Conservation (phyloP, 2,329 filamentous ascomycete genomes). For the Fonsecaea multimorphosa region DNA sequence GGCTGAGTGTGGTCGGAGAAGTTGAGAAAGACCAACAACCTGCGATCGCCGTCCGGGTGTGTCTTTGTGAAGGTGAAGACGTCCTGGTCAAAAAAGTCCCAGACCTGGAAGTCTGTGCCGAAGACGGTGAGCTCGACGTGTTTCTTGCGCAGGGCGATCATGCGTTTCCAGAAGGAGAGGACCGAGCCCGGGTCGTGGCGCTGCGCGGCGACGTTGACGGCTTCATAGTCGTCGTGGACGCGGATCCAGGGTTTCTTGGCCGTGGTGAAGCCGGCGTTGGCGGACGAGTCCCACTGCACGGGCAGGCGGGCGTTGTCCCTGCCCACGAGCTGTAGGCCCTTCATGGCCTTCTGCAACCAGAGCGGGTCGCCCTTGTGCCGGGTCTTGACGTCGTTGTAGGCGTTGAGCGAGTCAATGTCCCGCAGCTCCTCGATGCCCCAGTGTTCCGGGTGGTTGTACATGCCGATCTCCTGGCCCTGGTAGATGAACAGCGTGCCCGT, state of each 20-base stretch:
- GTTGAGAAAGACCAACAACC: constrained; percentile 36
- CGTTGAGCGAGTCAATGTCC: constrained; percentile 46
- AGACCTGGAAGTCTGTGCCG: constrained; percentile 62
- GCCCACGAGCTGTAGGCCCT: constrained; percentile 54
- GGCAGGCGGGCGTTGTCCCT: constrained; percentile 74
- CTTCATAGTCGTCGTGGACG: constrained; percentile 66
- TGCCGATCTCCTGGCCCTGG: constrained; percentile 64
- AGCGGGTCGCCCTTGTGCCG: constrained; percentile 45
- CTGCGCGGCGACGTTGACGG: constrained; percentile 65
- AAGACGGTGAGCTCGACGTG: constrained; percentile 70
- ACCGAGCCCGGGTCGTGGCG: constrained; percentile 54
- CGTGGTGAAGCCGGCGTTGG: constrained; percentile 69
- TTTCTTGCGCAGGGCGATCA: constrained; percentile 66
- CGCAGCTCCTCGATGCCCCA: constrained; percentile 53
- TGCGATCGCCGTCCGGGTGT: constrained; percentile 35
- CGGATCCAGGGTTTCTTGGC: constrained; percentile 73
- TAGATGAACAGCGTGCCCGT: constrained; percentile 62
- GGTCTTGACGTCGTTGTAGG: constrained; percentile 49
- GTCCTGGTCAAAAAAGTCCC: constrained; percentile 59
- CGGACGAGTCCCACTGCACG: constrained; percentile 70
- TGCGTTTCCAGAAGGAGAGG: constrained; percentile 66
- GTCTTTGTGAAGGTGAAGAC: constrained; percentile 63
- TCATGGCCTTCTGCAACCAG: constrained; percentile 55
- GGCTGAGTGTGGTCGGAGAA: constrained; percentile 38
- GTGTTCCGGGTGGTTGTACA: constrained; percentile 58